Percentiles rank a stretch among this genome's conserved stretches.
Evolutionary conservation across 179 eudicot genomes (phyloP).

Genomic region (Silene noctiflora): DNA sequence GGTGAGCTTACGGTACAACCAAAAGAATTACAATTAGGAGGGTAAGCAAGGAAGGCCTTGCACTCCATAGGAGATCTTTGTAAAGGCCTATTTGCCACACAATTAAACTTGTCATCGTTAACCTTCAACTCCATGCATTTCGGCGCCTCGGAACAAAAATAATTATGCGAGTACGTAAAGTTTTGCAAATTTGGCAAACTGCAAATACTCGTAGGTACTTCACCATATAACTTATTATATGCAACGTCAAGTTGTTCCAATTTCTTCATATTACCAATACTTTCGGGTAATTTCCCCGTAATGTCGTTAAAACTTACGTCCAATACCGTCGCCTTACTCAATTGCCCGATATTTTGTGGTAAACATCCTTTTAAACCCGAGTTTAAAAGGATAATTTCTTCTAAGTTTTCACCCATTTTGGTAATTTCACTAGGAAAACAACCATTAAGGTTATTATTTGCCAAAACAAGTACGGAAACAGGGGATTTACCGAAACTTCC

Average conservation of each 20-base stretch:
- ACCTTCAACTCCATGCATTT: slow-evolving; percentile 28
- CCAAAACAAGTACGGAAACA: slow-evolving; percentile 41
- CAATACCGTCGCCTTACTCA: slow-evolving; percentile 37
- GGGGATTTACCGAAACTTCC: slow-evolving; percentile 38
- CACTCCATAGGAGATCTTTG: slow-evolving; percentile 46
- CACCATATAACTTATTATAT: slow-evolving; percentile 37
- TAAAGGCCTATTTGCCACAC: slow-evolving; percentile 38
- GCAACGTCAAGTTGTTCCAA: slow-evolving; percentile 47
- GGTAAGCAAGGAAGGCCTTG: slow-evolving; percentile 34
- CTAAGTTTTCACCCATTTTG: slow-evolving; percentile 34
- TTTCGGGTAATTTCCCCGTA: slow-evolving; percentile 38
- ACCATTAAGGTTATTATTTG: slow-evolving; percentile 35
- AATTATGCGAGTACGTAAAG: slow-evolving; percentile 45
- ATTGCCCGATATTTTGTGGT: slow-evolving; percentile 38
- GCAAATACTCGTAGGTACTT: slow-evolving; percentile 42
- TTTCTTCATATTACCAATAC: slow-evolving; percentile 36
- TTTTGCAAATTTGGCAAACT: slow-evolving; percentile 40
- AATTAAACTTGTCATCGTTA: slow-evolving; percentile 41
- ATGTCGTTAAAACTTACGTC: slow-evolving; percentile 40
- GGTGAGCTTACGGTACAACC: slow-evolving; percentile 30
- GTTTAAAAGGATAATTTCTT: slow-evolving; percentile 37
- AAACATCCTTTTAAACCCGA: slow-evolving; percentile 40
- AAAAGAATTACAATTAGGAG: slow-evolving; percentile 34
- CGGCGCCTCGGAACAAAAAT: slow-evolving; percentile 28
- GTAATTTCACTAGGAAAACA: slow-evolving; percentile 38